Conservation (phyloP, 2,329 filamentous ascomycete genomes). For the Ploettnerulaceae sp. region DNA sequence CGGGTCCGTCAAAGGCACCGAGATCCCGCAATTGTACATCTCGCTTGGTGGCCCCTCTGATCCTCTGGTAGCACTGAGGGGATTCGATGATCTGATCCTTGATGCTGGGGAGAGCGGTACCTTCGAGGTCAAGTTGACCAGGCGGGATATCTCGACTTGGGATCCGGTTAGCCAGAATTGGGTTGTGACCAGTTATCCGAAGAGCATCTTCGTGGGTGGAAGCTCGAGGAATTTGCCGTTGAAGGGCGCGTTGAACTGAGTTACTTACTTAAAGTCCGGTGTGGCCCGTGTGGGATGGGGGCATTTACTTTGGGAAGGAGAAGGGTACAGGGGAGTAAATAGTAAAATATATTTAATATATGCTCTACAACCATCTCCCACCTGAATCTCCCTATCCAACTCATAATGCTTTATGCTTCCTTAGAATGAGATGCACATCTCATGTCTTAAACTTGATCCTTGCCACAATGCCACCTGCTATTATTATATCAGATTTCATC, state of each 20-base stretch:
- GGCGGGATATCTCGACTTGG: slow-evolving; percentile 86
- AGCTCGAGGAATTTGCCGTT: slow-evolving; percentile 28
- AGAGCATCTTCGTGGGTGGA: slow-evolving; percentile 31
- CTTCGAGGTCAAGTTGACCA: slow-evolving; percentile 66
- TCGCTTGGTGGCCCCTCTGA: slow-evolving; percentile 74
- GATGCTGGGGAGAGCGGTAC: slow-evolving; percentile 58
- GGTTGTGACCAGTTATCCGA: slow-evolving; percentile 44
- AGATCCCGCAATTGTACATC: slow-evolving; percentile 64
- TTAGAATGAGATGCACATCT: no score
- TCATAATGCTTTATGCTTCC: no score
- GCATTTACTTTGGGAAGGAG: no score
- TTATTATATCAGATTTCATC: no score
- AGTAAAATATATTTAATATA: no score
- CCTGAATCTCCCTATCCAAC: no score
- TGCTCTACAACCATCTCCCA: no score
- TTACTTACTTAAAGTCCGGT: no score
- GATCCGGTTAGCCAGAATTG: slow-evolving; percentile 74
- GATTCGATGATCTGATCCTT: slow-evolving; percentile 74
- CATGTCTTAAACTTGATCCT: no score
- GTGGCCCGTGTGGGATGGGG: no score
- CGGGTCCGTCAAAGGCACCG: slow-evolving; percentile 48
- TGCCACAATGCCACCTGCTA: no score
- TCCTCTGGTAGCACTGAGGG: slow-evolving; percentile 61
- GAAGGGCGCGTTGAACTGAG: slow-evolving; percentile 13
- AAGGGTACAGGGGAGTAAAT: no score